Base-by-base conservation (phyloP, 768 basidiomycete species). In the Boletus vermiculosoides region DNA sequence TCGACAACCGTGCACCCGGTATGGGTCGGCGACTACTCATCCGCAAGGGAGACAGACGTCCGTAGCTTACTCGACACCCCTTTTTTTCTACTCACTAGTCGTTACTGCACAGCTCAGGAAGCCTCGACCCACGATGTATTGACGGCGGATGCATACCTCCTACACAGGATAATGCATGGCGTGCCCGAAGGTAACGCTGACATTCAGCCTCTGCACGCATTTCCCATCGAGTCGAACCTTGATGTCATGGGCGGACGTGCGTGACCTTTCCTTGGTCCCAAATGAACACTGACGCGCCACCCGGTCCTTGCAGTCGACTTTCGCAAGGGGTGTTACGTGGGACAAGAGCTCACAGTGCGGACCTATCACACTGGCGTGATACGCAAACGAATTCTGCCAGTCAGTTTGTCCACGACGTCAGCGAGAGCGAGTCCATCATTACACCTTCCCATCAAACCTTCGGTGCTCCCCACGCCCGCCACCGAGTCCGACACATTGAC, bases 301-400 rank as follows among this genome's bases (percentile, higher is more conserved):
- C 46, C 41, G 41, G 30, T 59, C 25, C 60, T 30, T 47, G 28
- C 79, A 88, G 95, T 98, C 69, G 94, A 98, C 73, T 98, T 97
- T 71, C 79, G 92, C 55, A 99, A 99, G 75, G 97, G 97, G 3
- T 99, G 97, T 69, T 98, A 98, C 67, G 88, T 98, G 6, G 97
- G 97, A 10, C 97, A 99, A 77, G 97, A 98, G 66, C 78, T 98
- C 40, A 98, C 95, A 0, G 95, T 97, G 7, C 84, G 97, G 50
- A 98, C 96, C 37, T 96, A 96, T 71, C 94, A 98, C 70, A 98
- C 90, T 7, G 97, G 97, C 12, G 80, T 88, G 28, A 77, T 97
- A 42, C 81, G 97, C 59, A 98, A 98, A 71, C 85, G 97, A 13
- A 90, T 95, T 33, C 74, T 94, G 12, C 94, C 94, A 2, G 82